phyloP scores from a whole-genome alignment of 129 eudicot species.

The Erigeron canadensis region DNA sequence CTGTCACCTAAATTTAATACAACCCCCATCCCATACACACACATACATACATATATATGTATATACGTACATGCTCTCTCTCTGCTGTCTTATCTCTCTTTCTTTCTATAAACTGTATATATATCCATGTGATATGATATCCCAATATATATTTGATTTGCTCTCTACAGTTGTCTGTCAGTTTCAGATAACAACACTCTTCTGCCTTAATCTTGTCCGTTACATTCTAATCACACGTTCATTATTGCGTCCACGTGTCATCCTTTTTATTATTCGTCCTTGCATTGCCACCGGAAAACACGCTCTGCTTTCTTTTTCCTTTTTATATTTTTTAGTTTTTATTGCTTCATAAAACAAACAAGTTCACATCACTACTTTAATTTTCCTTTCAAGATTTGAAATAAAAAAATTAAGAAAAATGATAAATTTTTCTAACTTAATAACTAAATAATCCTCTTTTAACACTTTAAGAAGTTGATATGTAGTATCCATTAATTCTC shows the following conservation, averaged over 20 bases:
- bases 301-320: conserved; percentile 52
- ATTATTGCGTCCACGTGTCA: conserved; percentile 50
- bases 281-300: conserved; percentile 91
- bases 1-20: conserved; percentile 70
- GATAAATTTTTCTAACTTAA: too few relatives aligned
- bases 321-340: background rate
- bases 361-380: background rate
- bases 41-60: background rate
- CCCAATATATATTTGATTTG: conserved; percentile 32
- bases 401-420: too few relatives aligned
- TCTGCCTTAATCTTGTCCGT: conserved; percentile 44
- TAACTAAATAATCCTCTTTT: too few relatives aligned
- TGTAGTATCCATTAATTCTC: too few relatives aligned
- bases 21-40: conserved; percentile 2
- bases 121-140: conserved; percentile 30
- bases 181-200: conserved; percentile 34
- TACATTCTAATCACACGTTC: conserved; percentile 53
- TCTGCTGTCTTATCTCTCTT: conserved; percentile 21
- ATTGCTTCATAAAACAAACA: background rate
- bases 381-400: background rate
- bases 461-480: too few relatives aligned
- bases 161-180: conserved; percentile 71
- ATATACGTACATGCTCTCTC: conserved; percentile 20
- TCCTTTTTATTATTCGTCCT: conserved; percentile 72
- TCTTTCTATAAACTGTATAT: too few relatives aligned